Evolutionary conservation across 805 yeast genomes (phyloP), one percentile per base, ranked within the genome.

Genomic region (Ogataea saltuana): DNA sequence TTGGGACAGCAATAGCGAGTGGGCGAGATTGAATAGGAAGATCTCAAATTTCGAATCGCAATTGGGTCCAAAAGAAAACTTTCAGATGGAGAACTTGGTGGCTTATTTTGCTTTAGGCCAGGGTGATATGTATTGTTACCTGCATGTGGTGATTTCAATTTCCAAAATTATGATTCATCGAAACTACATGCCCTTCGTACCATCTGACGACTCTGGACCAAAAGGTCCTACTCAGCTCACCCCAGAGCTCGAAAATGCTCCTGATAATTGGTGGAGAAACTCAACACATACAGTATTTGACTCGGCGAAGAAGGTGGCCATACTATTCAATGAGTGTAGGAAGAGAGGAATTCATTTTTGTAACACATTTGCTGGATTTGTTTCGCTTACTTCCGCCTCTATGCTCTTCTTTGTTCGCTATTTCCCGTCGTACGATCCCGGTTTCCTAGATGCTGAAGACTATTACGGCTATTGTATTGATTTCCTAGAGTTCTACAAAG

Each of bases 171-270:
- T 50, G 31, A 39, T 50, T 10, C 49, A 46, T 13, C 33, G 49
- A 15, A 46, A 37, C 34, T 50, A 41, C 44, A 39, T 50, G 18
- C 54, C 54, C 8, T 50, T 50, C 37, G 50, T 50, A 7, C 54
- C 54, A 5, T 16, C 15, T 4, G 54, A 50, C 22, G 17, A 41
- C 7, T 25, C 30, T 7, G 54, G 51, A 5, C 54, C 54, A 6
- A 50, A 50, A 27, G 54, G 54, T 3, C 54, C 54, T 1, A 13
- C 25, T 8, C 42, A 44, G 6, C 35, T 41, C 3, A n/a, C 39
- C 2, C 36, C 36, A 1, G 40, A 37, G 20, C 46, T 50, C n/a
- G 17, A 30, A n/a, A 20, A 36, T 20, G 43, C 54, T 17, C 54
- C 54, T 2, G 25, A 33, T 15, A 32, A 36, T 16, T 50, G 54